Evolutionary conservation across 768 basidiomycete species (phyloP).

Genomic region (Pleurotus giganteus): DNA sequence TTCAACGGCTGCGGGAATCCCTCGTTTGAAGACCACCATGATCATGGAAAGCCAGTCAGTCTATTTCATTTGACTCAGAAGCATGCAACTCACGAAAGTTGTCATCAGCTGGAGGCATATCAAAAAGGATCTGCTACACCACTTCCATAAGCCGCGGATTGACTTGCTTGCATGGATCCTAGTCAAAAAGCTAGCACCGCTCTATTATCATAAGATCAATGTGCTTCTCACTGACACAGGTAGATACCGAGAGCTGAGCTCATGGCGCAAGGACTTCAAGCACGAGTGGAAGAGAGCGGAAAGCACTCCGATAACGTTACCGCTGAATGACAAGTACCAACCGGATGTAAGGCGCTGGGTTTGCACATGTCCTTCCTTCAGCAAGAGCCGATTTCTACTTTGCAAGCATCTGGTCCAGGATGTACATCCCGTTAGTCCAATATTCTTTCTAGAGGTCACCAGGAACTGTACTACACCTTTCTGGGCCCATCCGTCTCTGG

Average conservation of each 20-base stretch:
- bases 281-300: conserved; percentile 16
- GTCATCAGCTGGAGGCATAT: conserved; percentile 33
- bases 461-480: conserved; percentile 19
- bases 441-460: conserved; percentile 22
- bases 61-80: too few relatives aligned
- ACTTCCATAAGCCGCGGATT: conserved; percentile 28
- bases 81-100: too few relatives aligned
- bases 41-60: too few relatives aligned
- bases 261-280: conserved; percentile 28
- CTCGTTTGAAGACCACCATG: conserved; percentile 26
- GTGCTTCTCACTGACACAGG: conserved; percentile 16
- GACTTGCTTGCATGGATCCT: conserved; percentile 32
- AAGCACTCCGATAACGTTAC: conserved; percentile 20
- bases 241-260: conserved; percentile 18
- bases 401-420: conserved; percentile 27
- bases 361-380: conserved; percentile 23
- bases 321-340: conserved; percentile 21
- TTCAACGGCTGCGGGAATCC: conserved; percentile 16
- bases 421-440: conserved; percentile 17
- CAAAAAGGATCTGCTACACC: conserved; percentile 31
- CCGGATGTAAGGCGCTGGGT: conserved; percentile 17
- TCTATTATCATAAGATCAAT: conserved; percentile 23
- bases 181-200: conserved; percentile 26
- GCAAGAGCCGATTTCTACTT: conserved; percentile 21
- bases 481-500: conserved; percentile 17